Conservation (phyloP, 2,329 filamentous ascomycete genomes). For the Sordariomycetes sp. region DNA sequence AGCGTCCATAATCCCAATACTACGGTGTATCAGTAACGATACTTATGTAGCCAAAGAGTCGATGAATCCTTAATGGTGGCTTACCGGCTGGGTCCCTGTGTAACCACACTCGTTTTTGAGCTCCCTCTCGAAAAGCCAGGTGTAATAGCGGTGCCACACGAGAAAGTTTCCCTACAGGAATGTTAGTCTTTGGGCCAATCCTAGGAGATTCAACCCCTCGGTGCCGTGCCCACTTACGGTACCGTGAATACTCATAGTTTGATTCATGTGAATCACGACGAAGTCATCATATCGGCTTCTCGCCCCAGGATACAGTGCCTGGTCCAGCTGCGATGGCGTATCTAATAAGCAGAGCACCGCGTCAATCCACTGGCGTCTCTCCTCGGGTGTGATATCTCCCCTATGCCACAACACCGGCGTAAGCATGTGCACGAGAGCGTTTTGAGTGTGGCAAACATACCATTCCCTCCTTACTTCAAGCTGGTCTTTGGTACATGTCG, state of each 20-base stretch:
- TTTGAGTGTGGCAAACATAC: slow-evolving; percentile 4
- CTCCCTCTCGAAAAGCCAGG: slow-evolving; percentile 21
- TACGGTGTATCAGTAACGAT: slow-evolving; percentile 9
- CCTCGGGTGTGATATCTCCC: slow-evolving; percentile 5
- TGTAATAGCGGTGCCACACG: slow-evolving; percentile 28
- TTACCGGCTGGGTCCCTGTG: slow-evolving; percentile 21
- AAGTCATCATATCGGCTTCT: slow-evolving; percentile 17
- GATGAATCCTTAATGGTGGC: no score
- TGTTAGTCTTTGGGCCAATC: neutral
- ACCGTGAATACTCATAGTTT: slow-evolving; percentile 11
- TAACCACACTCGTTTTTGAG: slow-evolving; percentile 27
- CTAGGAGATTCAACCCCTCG: no score
- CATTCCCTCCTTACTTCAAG: slow-evolving; percentile 12
- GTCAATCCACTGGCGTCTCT: slow-evolving; percentile 12
- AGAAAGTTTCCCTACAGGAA: slow-evolving; percentile 19
- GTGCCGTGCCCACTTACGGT: slow-evolving; percentile 9
- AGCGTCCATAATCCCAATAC: slow-evolving; percentile 39
- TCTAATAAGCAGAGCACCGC: slow-evolving; percentile 12
- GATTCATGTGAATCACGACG: slow-evolving; percentile 17
- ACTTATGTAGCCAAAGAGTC: neutral
- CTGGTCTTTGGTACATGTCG: slow-evolving; percentile 11
- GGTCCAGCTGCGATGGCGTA: slow-evolving; percentile 12
- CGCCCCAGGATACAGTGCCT: slow-evolving; percentile 12
- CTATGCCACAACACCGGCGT: neutral
- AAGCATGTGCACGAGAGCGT: neutral